Evolutionary conservation across 345 rosid species (phyloP).

Genomic region (Melastoma malabathricum): DNA sequence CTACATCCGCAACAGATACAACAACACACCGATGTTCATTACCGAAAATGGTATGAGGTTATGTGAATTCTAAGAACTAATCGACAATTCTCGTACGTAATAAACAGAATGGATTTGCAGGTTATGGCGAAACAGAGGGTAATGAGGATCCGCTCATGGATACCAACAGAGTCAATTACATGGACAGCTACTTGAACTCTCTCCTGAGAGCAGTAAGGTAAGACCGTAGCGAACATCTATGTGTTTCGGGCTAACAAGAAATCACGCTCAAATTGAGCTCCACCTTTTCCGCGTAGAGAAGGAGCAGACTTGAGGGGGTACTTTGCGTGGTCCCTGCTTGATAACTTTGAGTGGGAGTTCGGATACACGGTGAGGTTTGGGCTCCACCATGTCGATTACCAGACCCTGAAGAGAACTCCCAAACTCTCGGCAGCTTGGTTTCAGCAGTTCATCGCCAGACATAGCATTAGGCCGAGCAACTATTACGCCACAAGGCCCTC

Average conservation of each 20-base stretch:
- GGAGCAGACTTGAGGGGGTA: slow-evolving; percentile 12
- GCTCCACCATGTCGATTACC: neutral
- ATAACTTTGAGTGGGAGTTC: slow-evolving; percentile 9
- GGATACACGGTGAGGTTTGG: slow-evolving; percentile 8
- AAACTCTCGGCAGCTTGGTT: no score
- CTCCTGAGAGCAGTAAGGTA: slow-evolving; percentile 7
- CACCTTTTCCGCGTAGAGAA: neutral
- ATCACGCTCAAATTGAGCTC: neutral
- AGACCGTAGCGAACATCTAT: neutral
- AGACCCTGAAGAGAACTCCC: no score
- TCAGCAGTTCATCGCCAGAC: no score
- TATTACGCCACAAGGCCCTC: no score
- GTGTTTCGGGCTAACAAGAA: neutral
- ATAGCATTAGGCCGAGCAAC: no score
- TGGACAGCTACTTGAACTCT: slow-evolving; percentile 1
- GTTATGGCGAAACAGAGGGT: slow-evolving; percentile 7
- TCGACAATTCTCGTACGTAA: no score
- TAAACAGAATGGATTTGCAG: slow-evolving; percentile 2
- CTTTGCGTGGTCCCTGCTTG: slow-evolving; percentile 13
- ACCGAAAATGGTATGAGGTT: slow-evolving; percentile 5
- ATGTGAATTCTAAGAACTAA: neutral
- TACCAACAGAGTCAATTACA: slow-evolving; percentile 2
- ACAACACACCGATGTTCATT: slow-evolving; percentile 12
- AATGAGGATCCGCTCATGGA: neutral
- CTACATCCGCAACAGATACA: slow-evolving; percentile 11